Base-by-base conservation (phyloP, 2,329 filamentous ascomycete species). In the Tolypocladium tropicale region DNA sequence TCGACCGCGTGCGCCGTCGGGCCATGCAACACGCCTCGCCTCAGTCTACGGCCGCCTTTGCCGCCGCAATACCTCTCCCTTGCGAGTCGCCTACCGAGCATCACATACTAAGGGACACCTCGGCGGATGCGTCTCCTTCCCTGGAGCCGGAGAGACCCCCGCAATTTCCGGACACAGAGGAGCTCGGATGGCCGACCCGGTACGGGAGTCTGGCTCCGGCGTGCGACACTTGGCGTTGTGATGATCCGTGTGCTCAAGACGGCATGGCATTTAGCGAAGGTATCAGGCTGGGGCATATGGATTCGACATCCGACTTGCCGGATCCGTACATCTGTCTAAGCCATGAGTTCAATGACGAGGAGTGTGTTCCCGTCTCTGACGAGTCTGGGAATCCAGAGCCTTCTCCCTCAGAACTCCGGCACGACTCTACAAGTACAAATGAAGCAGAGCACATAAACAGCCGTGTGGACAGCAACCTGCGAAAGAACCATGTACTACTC, bases 11-110 rank as follows among this genome's bases (percentile, higher is more conserved):
- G 2, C 60, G 53, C 2, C 21, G 6, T n/a, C 49, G 60, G 6
- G 60, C 60, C 1, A 16, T 59, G 3, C 43, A 39, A 12, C 39
- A 55, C 23, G 57, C 57, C 4, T 52, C 58, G 9, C 51, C 28
- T 7, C 52, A 57, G 4, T 32, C 58, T 21, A 33, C 56, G 2
- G 37, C 32, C 6, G 23, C 25, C 10, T 28, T 58, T 12, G 60
- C 61, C 2, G 36, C 21, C 10, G 14, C 33, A 3, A 51, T 59
- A 6, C 53, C 57, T 1, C 34, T 58, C 4, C 56, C 53, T 32
- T 50, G 28, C 4, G 28, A 9, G 18, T 32, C 46, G 16, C 28
- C 28, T 6, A 14, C 28, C 2, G 46, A 50, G 28, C 18, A 14
- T 10, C 18, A 33, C 3, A 18, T 6, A 6, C 18, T 32, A 10